Percentiles rank a stretch among this genome's conserved stretches.
These are phyloP conservation scores for Ophiorrhiza pumila DNA, from an alignment of 257 asterid genomes.

Conservation along the genomic window DNA sequence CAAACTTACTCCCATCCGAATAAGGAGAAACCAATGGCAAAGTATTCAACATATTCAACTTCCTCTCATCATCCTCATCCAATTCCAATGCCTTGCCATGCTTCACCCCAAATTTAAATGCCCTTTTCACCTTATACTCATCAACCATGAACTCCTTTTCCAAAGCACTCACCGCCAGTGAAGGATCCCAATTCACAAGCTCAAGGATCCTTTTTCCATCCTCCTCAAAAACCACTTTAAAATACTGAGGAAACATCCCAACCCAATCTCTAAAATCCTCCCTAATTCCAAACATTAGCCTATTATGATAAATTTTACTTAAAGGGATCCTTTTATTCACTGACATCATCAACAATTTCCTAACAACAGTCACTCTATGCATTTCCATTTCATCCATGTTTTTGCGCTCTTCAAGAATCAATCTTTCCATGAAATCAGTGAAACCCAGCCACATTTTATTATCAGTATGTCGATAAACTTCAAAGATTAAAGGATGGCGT, in stretches of 20 bases:
- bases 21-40: constrained; percentile 93
- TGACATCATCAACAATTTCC: constrained; percentile 84
- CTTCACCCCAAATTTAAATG: constrained; percentile 68
- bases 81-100: constrained; percentile 68
- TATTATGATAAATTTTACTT: constrained; percentile 74
- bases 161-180: constrained; percentile 65
- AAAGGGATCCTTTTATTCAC: constrained; percentile 54
- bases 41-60: constrained; percentile 73
- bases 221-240: constrained; percentile 48
- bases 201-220: constrained; percentile 73
- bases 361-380: constrained; percentile 52
- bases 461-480: constrained; percentile 70
- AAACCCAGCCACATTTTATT: constrained; percentile 83
- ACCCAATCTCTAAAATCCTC: constrained; percentile 83
- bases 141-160: constrained; percentile 69
- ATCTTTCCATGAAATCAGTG: constrained; percentile 56
- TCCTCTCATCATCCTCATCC: constrained; percentile 65
- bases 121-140: constrained; percentile 77
- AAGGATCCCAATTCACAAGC: constrained; percentile 73
- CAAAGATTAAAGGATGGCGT: constrained; percentile 66
- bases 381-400: constrained; percentile 43
- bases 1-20: constrained; percentile 71
- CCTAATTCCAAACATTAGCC: constrained; percentile 73
- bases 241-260: constrained; percentile 54
- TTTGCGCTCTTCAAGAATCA: constrained; percentile 41